phyloP scores from a whole-genome alignment of 2,329 filamentous ascomycete species.

The Paraphaeosphaeria minitans region DNA sequence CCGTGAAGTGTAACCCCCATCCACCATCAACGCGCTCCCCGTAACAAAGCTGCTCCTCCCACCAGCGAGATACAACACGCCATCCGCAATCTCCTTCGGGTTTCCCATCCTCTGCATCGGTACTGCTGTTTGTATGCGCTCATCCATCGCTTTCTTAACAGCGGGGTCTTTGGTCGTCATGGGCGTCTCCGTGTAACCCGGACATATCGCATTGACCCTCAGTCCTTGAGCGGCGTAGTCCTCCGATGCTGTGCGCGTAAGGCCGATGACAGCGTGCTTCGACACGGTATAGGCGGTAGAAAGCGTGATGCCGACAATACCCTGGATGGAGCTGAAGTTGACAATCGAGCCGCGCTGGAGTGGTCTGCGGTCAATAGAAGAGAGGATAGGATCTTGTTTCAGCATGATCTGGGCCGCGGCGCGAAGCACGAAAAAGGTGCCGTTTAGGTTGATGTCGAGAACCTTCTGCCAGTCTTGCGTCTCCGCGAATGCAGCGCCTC shows the following conservation, averaged over 20 bases:
- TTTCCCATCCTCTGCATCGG: slow-evolving; percentile 31
- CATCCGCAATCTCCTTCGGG: slow-evolving; percentile 34
- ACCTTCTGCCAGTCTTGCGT: slow-evolving; percentile 50
- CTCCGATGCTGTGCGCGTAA: slow-evolving; percentile 51
- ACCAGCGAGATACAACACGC: slow-evolving; percentile 33
- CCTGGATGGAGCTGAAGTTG: slow-evolving; percentile 47
- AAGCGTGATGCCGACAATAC: slow-evolving; percentile 48
- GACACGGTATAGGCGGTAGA: slow-evolving; percentile 45
- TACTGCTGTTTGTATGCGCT: slow-evolving; percentile 26
- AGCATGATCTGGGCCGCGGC: slow-evolving; percentile 52
- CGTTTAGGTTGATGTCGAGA: slow-evolving; percentile 52
- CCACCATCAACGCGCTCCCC: slow-evolving; percentile 28
- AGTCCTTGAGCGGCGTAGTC: slow-evolving; percentile 51
- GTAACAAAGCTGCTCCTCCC: slow-evolving; percentile 34
- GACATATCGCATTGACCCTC: slow-evolving; percentile 46
- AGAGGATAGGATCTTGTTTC: slow-evolving; percentile 48
- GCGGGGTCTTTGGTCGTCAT: slow-evolving; percentile 27
- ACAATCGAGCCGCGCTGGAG: slow-evolving; percentile 44
- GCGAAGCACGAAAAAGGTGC: slow-evolving; percentile 50
- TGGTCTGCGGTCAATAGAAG: slow-evolving; percentile 34
- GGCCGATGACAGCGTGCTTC: slow-evolving; percentile 51
- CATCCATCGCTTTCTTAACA: slow-evolving; percentile 31
- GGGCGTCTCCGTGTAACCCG: slow-evolving; percentile 32
- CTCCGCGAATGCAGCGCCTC: slow-evolving; percentile 44
- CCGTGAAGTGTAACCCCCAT: slow-evolving; percentile 23